phyloP scores from a whole-genome alignment of 2,329 filamentous ascomycete genomes.

The Macrophomina pseudophaseolina region DNA sequence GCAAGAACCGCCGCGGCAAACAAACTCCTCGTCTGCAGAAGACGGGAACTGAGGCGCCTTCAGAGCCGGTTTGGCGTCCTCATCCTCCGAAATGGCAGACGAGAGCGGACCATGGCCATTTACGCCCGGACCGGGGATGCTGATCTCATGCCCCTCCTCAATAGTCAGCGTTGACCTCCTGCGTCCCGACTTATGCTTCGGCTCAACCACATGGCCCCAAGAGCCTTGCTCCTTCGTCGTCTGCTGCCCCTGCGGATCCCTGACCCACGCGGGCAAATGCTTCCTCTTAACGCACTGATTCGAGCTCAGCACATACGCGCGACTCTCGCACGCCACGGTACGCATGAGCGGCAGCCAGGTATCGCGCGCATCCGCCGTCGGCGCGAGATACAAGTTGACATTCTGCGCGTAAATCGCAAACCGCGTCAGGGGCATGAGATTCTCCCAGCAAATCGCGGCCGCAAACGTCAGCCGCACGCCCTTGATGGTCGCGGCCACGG shows the following conservation, averaged over 20 bases:
- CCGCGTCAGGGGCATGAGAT: conserved; percentile 89
- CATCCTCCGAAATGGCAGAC: conserved; percentile 16
- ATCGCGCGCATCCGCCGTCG: conserved; percentile 83
- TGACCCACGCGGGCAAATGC: conserved; percentile 64
- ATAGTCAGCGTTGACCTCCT: conserved; percentile 50
- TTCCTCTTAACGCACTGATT: conserved; percentile 77
- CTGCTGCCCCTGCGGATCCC: conserved; percentile 11
- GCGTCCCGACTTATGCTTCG: conserved; percentile 31
- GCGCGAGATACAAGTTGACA: conserved; percentile 88
- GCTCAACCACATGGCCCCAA: conserved; percentile 24
- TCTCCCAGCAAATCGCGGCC: conserved; percentile 95
- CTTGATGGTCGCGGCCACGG: conserved; percentile 78
- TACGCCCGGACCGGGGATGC: conserved; percentile 42
- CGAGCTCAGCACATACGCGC: conserved; percentile 82
- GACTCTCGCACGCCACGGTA: conserved; percentile 79
- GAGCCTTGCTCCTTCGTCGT: conserved; percentile 12
- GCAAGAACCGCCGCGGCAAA: conserved; percentile 78
- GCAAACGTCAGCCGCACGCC: conserved; percentile 81
- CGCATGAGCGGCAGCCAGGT: conserved; percentile 84
- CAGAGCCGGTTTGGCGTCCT: neutral
- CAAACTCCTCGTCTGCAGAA: conserved; percentile 52
- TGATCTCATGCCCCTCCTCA: conserved; percentile 54
- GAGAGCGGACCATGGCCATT: conserved; percentile 12
- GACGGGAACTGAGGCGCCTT: neutral
- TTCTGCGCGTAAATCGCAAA: conserved; percentile 87